phyloP scores from a whole-genome alignment of 2,329 filamentous ascomycete genomes.

The Lachnum nothofagi region DNA sequence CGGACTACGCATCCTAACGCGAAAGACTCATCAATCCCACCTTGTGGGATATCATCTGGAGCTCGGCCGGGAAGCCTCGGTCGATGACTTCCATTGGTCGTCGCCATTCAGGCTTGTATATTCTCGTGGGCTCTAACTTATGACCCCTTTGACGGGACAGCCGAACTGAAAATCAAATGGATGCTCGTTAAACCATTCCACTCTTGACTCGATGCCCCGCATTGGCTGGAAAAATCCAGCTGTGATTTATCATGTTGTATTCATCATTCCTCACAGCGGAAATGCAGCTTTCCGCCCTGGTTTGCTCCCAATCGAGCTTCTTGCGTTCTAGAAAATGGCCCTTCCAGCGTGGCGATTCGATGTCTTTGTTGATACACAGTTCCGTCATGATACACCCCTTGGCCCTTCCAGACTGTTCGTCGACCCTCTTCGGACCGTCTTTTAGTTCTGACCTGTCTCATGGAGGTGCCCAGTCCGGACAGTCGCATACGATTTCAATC shows the following conservation, averaged over 20 bases:
- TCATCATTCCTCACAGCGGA: too few relatives aligned
- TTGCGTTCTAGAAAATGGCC: constrained; percentile 18
- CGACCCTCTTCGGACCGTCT: constrained; percentile 20
- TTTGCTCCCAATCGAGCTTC: not conserved
- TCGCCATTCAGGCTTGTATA: too few relatives aligned
- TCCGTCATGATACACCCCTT: constrained; percentile 4
- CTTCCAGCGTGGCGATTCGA: constrained; percentile 21
- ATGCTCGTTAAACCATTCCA: not conserved
- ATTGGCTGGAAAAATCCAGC: not conserved
- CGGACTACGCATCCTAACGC: constrained; percentile 12
- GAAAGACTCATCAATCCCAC: constrained; percentile 8
- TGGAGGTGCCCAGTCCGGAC: constrained; percentile 16
- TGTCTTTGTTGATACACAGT: not conserved
- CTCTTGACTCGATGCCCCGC: not conserved
- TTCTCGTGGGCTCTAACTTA: not conserved
- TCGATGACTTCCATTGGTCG: not conserved
- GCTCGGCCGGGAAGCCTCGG: not conserved
- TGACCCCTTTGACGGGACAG: not conserved
- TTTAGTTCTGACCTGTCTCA: constrained; percentile 16
- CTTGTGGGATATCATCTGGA: not conserved
- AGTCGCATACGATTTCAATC: constrained; percentile 29
- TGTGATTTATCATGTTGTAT: not conserved
- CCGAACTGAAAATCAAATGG: not conserved
- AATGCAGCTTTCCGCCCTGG: too few relatives aligned
- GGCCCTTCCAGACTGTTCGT: constrained; percentile 9